Evolutionary conservation across 2,329 filamentous ascomycete species (phyloP).

Genomic region (Neonectria ditissima): DNA sequence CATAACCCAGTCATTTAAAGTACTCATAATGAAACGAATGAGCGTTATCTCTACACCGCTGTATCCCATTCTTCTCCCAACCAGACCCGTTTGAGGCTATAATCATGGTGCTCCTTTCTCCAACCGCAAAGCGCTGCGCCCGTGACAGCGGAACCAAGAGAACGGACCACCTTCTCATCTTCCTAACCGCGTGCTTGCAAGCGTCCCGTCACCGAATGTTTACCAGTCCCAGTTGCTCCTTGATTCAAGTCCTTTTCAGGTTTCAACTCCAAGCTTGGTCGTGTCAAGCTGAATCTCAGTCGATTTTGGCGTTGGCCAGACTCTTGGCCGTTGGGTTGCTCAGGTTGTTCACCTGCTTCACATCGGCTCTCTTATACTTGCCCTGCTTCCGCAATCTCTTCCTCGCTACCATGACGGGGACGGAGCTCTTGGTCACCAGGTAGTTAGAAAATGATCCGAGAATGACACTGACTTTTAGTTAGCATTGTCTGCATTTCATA

Average conservation of each 20-base stretch:
- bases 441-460: slow-evolving; percentile 98
- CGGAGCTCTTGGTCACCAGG: slow-evolving; percentile 93
- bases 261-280: not conserved
- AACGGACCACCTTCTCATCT: slow-evolving; percentile 29
- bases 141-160: slow-evolving; percentile 24
- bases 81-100: slow-evolving; percentile 15
- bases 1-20: slow-evolving; percentile 19
- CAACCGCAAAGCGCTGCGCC: slow-evolving; percentile 17
- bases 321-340: slow-evolving; percentile 74
- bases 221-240: not conserved
- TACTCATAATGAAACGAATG: slow-evolving; percentile 20
- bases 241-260: not conserved
- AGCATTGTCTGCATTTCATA: slow-evolving; percentile 35
- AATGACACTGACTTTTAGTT: slow-evolving; percentile 75
- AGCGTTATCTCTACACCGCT: slow-evolving; percentile 17
- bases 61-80: slow-evolving; percentile 12
- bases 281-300: slow-evolving; percentile 59
- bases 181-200: slow-evolving; percentile 15
- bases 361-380: slow-evolving; percentile 76
- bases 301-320: slow-evolving; percentile 80
- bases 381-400: slow-evolving; percentile 90
- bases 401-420: slow-evolving; percentile 97
- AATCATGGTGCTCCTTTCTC: slow-evolving; percentile 19
- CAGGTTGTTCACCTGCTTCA: slow-evolving; percentile 85
- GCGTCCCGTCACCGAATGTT: slow-evolving; percentile 3